These are phyloP conservation scores for Coccinonectria pachysandricola DNA, from an alignment of 2,329 filamentous ascomycete genomes.

Conservation along the genomic window DNA sequence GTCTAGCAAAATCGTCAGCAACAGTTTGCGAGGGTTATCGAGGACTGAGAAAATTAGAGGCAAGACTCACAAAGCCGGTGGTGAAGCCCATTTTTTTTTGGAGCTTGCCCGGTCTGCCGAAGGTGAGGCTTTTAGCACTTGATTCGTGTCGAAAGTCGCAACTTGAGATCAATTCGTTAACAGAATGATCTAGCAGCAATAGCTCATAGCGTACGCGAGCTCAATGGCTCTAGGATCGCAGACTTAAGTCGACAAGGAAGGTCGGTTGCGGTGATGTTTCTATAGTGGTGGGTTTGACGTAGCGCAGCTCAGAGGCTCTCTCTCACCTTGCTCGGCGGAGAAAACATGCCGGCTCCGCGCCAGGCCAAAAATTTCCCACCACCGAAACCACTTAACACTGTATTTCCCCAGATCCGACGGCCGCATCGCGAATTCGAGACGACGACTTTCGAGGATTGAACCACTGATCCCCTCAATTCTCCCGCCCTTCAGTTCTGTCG, in stretches of 20 bases:
- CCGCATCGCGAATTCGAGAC: neutral
- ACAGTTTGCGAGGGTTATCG: neutral
- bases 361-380: conserved; percentile 24
- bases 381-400: conserved; percentile 17
- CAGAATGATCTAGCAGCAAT: conserved; percentile 14
- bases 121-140: conserved; percentile 21
- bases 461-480: conserved; percentile 1
- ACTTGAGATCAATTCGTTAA: conserved; percentile 12
- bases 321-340: conserved; percentile 12
- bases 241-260: too few relatives aligned
- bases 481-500: conserved; percentile 1
- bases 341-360: conserved; percentile 20
- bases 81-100: conserved; percentile 60
- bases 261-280: too few relatives aligned
- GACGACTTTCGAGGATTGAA: conserved; percentile 1
- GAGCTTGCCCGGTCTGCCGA: conserved; percentile 16
- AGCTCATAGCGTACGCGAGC: conserved; percentile 25
- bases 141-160: conserved; percentile 8
- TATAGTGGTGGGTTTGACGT: conserved; percentile 13
- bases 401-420: conserved; percentile 7
- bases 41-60: conserved; percentile 1
- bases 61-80: conserved; percentile 61
- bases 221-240: conserved; percentile 14
- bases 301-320: conserved; percentile 18
- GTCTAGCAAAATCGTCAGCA: conserved; percentile 39